phyloP scores from a whole-genome alignment of 169 alveolate species.

The Plasmodium gonderi region DNA sequence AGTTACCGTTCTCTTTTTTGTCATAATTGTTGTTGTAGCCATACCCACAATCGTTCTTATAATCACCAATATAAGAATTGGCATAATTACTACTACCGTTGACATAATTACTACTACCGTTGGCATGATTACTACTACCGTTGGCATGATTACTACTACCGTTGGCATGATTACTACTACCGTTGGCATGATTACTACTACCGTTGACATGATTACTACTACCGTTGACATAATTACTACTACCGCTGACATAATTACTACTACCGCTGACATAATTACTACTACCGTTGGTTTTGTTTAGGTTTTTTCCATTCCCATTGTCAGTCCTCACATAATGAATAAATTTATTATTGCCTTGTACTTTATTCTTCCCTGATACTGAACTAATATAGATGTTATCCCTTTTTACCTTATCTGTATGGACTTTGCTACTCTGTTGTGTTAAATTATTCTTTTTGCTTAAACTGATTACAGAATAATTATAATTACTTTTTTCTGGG shows the following conservation, averaged over 20 bases:
- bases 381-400: not conserved
- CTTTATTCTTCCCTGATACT: not conserved
- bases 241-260: no score
- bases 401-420: not conserved
- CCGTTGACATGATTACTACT: no score
- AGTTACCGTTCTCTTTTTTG: not conserved
- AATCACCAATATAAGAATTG: not conserved
- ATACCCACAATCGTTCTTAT: not conserved
- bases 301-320: not conserved
- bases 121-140: no score
- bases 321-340: not conserved
- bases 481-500: constrained; percentile 8
- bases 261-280: no score
- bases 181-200: no score
- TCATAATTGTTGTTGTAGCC: not conserved
- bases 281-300: no score
- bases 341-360: not conserved
- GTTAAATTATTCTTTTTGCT: not conserved
- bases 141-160: no score
- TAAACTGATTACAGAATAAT: constrained; percentile 8
- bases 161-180: no score
- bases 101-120: not conserved
- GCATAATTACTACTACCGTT: not conserved
- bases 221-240: not conserved
- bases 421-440: not conserved